Conservation (phyloP, 208 protist genomes). For the Histomonas meleagridis region DNA sequence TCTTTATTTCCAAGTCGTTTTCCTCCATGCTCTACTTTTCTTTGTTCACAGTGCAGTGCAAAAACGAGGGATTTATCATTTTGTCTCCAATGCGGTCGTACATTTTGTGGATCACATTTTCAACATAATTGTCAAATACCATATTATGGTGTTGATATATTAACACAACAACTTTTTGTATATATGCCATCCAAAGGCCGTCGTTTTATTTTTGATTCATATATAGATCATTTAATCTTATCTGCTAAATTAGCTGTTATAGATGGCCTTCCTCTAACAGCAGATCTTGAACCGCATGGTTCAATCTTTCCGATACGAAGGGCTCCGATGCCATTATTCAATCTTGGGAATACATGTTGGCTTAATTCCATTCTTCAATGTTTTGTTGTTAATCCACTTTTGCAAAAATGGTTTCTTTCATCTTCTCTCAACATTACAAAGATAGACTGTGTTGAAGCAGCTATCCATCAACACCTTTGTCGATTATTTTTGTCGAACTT, state of each 20-base stretch:
- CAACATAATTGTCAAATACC: not conserved
- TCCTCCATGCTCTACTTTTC: not conserved
- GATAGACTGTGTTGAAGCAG: not conserved
- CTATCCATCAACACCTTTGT: not conserved
- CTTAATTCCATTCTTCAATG: constrained; percentile 25
- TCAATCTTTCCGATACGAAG: not conserved
- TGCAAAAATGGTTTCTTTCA: constrained; percentile 29
- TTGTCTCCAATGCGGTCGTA: not conserved
- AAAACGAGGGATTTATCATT: not conserved
- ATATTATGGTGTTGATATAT: not conserved
- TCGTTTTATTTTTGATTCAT: not conserved
- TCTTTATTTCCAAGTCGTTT: not conserved
- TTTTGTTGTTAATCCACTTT: not conserved
- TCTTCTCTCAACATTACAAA: not conserved
- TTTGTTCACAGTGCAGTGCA: not conserved
- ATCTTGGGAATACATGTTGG: constrained; percentile 19
- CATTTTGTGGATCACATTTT: not conserved
- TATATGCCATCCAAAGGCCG: not conserved
- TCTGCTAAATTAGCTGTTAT: not conserved
- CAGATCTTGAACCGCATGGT: not conserved
- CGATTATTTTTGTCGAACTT: not conserved
- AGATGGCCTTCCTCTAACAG: not conserved
- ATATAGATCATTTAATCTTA: not conserved
- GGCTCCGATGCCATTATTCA: not conserved
- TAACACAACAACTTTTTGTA: not conserved